Evolutionary conservation across 2,329 filamentous ascomycete species (phyloP), one percentile per base, ranked within the genome.

Genomic region (Colletotrichum noveboracense): DNA sequence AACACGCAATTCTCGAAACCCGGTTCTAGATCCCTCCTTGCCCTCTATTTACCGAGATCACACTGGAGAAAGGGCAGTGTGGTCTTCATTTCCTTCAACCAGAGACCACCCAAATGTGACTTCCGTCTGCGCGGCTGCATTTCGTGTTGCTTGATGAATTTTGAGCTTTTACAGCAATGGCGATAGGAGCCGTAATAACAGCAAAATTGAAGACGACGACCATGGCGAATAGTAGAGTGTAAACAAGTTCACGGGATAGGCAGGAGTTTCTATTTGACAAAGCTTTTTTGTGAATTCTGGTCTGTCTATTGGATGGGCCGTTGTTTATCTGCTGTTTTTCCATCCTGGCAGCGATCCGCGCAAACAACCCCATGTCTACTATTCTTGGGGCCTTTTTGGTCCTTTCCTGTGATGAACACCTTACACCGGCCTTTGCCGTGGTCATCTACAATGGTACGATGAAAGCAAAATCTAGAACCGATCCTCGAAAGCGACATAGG

Each of bases 341-440:
- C 60, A 68, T 60, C 70, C 70, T 60, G 34, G 70, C 34, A 36
- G 58, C 64, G 43, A 74, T 76, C 70, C 38, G 58, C 28, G 65
- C 30, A 65, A 28, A 21, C 6, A 21, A 21, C 43, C 52, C n/a
- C 32, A 60, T 26, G 14, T 69, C 64, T 75, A 62, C 56, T 60
- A 69, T 65, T 52, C 58, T 38, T 74, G 34, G 70, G n/a, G 43
- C 7, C 9, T 24, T 24, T 21, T 21, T 13, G n/a, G n/a, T 52
- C 2, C 43, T 52, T 21, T 52, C n/a, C 43, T 52, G 43, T 52
- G 43, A 52, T 52, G n/a, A 52, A 52, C 43, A 24, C 13, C 48
- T 66, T 26, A 58, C 24, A 52, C 67, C 71, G 60, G 48, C 75
- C 66, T 75, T 62, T 55, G 75, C 72, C n/a, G 3, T 48, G 43